Base-by-base conservation (phyloP, 768 basidiomycete species). In the Boletellus ananiceps region DNA sequence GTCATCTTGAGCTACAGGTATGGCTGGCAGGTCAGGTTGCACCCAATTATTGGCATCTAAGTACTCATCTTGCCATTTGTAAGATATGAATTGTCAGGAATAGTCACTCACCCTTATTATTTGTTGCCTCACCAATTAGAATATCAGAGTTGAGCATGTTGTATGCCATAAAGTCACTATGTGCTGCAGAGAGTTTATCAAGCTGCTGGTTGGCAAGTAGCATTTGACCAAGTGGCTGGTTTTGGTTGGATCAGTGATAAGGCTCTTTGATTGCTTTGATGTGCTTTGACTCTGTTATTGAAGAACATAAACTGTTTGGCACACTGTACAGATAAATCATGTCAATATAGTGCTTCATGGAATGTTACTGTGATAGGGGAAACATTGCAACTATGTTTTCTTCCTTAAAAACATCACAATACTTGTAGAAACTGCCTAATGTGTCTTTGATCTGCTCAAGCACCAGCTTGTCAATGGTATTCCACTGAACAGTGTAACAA, bases 251-350 rank as follows among this genome's bases (percentile, higher is more conserved):
- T 46, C 5, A 52, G 0, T 52, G 56, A 50, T 62, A 74, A 1
- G 69, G 70, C 12, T 50, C 11, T 23, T 50, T 50, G 5, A 73
- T 61, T 0, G 68, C 69, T 16, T 66, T 66, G 50, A 70, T 70
- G 33, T 69, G 70, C 32, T 66, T 66, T 0, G 60, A 65, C 29
- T 73, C 70, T 0, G 64, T 71, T 1, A 71, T 71, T 5, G 67
- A 71, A 0, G 65, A 67, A 39, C 69, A 71, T 0, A 71, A 58
- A 0, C 71, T 65, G 41, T 70, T 70, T 1, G 65, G 70, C 2
- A 64, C 57, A 11, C 65, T 63, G 49, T 66, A 71, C 5, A 55
- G 34, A 2, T 21, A 15, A 16, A 70, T 69, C 2, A 57, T 39
- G 0, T 37, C 7, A 0, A 2, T 1, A 25, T 71, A 73, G 23